Base-by-base conservation (phyloP, 352 stramenopile genomes). In the Phytophthora kernoviae region DNA sequence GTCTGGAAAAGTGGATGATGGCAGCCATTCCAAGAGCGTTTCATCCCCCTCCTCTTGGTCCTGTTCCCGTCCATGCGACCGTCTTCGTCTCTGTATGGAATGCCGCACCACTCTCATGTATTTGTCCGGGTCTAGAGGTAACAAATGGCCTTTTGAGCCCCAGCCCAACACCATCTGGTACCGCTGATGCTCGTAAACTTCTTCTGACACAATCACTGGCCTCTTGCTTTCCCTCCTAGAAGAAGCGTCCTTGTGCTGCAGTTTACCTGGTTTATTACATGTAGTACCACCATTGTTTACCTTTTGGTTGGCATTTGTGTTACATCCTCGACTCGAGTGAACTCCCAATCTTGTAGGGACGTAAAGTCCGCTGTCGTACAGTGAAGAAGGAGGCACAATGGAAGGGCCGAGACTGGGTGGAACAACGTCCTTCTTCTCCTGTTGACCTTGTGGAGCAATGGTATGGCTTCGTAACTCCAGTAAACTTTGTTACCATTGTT, bases 181-280 rank as follows among this genome's bases (percentile, higher is more conserved):
- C 12, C 83, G 75, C 55, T 92, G 80, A 50, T 90, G 68, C 56
- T 92, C 83, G 51, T 72, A 89, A 32, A 92, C 75, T 66, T 87
- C 71, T 47, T 90, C 80, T 0, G 72, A 54, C 24, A 70, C 62
- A 2, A 83, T 33, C 4, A 72, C 32, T 1, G 47, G 58, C 18
- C 32, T 58, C 26, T 69, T 65, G 2, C 30, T 48, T 22, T 59
- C n/a, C n/a, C n/a, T n/a, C n/a, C n/a, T n/a, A n/a, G n/a, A n/a
- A n/a, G n/a, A n/a, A n/a, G n/a, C n/a, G n/a, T n/a, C 54, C 18
- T 30, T 34, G 46, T 22, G 11, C 24, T 24, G 15, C 9, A 15
- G 12, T n/a, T 42, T 17, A 14, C 8, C n/a, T 24, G 8, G 0
- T 8, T 32, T 18, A 1, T 2, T 55, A n/a, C n/a, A n/a, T n/a